A percentile compares a stretch with the other conserved stretches of the same genome.
Conservation (phyloP, 2,329 filamentous ascomycete genomes). For the Phialophora verrucosa region DNA sequence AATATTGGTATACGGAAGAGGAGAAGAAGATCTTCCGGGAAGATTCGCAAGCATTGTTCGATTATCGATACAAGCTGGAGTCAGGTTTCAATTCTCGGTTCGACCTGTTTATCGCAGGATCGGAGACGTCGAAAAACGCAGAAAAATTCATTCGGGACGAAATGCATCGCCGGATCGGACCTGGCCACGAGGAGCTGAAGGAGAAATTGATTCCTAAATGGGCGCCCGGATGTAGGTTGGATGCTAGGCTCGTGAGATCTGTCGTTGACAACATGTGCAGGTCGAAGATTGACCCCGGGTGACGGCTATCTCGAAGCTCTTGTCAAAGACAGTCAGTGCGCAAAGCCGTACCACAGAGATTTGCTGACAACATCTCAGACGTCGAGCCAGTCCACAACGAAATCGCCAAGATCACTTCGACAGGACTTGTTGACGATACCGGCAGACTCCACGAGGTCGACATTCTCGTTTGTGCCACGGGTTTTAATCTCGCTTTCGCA, state of each 20-base stretch:
- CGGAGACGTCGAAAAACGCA: constrained; percentile 49
- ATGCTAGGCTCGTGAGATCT: neutral
- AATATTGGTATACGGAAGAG: constrained; percentile 29
- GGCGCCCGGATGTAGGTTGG: constrained; percentile 46
- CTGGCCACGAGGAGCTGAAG: constrained; percentile 51
- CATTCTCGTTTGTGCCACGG: constrained; percentile 51
- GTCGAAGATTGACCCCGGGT: constrained; percentile 56
- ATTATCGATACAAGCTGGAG: constrained; percentile 53
- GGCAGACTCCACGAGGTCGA: constrained; percentile 49
- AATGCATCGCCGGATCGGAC: constrained; percentile 52
- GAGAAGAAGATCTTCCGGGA: constrained; percentile 45
- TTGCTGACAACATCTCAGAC: constrained; percentile 7
- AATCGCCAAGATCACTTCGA: constrained; percentile 49
- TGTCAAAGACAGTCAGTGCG: constrained; percentile 40
- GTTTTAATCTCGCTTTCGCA: constrained; percentile 46
- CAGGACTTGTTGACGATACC: constrained; percentile 49
- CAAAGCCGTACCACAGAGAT: neutral
- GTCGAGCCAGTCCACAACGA: constrained; percentile 42
- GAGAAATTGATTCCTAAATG: constrained; percentile 42
- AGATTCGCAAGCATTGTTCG: constrained; percentile 50
- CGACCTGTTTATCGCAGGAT: constrained; percentile 51
- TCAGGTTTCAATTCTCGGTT: constrained; percentile 52
- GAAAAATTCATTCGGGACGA: constrained; percentile 51
- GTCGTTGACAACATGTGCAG: constrained; percentile 6
- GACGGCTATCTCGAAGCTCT: constrained; percentile 60